Evolutionary conservation across 2,329 filamentous ascomycete species (phyloP).

Genomic region (Aspergillus versicolor): DNA sequence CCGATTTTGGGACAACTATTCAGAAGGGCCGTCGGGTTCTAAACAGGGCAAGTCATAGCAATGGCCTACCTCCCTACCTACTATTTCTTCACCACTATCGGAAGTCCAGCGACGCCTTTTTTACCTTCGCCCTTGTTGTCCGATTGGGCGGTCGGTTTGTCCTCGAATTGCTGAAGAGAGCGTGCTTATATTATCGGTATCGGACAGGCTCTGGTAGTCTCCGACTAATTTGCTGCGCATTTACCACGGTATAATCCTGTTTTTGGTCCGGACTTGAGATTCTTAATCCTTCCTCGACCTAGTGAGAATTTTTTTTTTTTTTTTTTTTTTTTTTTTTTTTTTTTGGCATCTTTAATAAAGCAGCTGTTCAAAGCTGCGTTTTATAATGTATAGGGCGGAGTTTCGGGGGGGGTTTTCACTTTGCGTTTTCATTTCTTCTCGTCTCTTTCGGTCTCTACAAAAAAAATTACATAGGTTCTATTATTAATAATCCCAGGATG

Average conservation of each 20-base stretch:
- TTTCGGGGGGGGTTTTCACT: not conserved
- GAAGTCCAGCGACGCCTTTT: not conserved
- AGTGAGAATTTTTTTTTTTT: too few species aligned
- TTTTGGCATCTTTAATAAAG: not conserved
- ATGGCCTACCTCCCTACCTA: not conserved
- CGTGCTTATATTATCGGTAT: not conserved
- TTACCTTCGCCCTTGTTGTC: constrained; percentile 43
- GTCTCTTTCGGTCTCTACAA: not conserved
- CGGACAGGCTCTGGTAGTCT: constrained; percentile 7
- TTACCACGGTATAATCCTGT: not conserved
- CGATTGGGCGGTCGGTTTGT: constrained; percentile 51
- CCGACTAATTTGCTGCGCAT: not conserved
- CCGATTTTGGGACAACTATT: constrained; percentile 55
- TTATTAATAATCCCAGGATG: not conserved
- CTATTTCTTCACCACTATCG: not conserved
- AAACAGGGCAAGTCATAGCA: constrained; percentile 24
- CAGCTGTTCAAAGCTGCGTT: not conserved
- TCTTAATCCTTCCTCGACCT: not conserved
- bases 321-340: not conserved
- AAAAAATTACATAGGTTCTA: not conserved
- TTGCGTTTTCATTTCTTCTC: not conserved
- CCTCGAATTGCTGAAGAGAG: not conserved
- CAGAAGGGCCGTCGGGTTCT: constrained; percentile 23
- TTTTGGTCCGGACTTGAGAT: not conserved
- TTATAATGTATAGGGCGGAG: constrained; percentile 1